Evolutionary conservation across 495 filamentous ascomycete species (phyloP), one percentile per base, ranked within the genome.

Genomic region (Talaromyces ruber): DNA sequence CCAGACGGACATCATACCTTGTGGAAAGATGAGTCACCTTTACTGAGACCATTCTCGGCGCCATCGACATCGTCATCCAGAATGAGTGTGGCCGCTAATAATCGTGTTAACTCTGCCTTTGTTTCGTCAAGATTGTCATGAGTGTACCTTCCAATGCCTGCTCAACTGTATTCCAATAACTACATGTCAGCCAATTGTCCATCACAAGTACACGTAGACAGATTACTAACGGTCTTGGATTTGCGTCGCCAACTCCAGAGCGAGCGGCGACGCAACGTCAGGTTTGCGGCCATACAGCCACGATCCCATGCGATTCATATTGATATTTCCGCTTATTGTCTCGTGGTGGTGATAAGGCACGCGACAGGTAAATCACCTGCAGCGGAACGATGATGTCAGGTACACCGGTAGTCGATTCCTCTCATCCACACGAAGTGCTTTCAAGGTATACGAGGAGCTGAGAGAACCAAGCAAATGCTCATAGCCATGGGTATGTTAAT

Each of bases 61-160:
- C 83, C 86, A 47, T 91, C 90, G 61, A 98, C 88, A 74, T 97
- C 93, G 74, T 98, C 94, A 69, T 94, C 90, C 79, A 98, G 91
- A 67, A 98, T 93, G 32, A 88, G 72, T 62, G 74, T 83, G 43
- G 74, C 76, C 51, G 82, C 83, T 82, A 34, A 61, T 64, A 64
- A 28, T 12, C 43, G 57, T 16, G 37, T 56, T 28, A 63, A 58
- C 30, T 62, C 34, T 39, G n/a, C 24, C n/a, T 22, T 21, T 14
- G 11, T 43, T 5, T 29, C 39, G 58, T 18, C n/a, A 25, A 25
- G n/a, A 30, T 50, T 55, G 32, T 37, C 11, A 37, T 14, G 14
- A 53, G 64, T 70, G 58, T 76, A 85, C 85, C 82, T 72, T 72
- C 73, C 79, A 89, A 78, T 37, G 86, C 86, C 67, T 87, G 77